phyloP scores from a whole-genome alignment of 805 yeast species.

The Metschnikowia amazonensis region DNA sequence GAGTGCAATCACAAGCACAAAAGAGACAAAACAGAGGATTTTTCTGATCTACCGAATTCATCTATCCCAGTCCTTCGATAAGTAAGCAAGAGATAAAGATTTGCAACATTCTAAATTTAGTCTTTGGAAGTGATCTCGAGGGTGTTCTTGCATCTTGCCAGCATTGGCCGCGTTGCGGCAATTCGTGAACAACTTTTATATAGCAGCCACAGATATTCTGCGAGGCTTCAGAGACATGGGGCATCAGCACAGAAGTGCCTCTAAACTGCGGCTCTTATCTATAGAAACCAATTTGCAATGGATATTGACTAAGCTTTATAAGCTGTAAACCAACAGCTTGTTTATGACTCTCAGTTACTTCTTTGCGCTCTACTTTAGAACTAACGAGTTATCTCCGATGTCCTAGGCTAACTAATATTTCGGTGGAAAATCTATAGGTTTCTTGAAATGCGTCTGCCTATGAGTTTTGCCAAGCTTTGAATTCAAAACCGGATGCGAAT shows the following conservation, averaged over 20 bases:
- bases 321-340: background rate
- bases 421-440: background rate
- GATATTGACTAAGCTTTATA: background rate
- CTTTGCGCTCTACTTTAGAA: background rate
- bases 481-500: background rate
- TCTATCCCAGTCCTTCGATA: background rate
- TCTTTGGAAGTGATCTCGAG: background rate
- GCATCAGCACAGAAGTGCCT: no score
- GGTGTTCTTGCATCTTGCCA: background rate
- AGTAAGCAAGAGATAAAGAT: background rate
- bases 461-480: background rate
- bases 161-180: background rate
- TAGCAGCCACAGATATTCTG: background rate
- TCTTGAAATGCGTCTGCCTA: background rate
- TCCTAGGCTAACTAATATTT: background rate
- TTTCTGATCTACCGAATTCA: background rate
- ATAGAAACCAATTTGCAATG: background rate
- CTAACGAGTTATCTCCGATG: background rate
- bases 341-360: background rate
- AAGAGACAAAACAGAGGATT: background rate
- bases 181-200: background rate
- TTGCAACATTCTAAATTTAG: background rate
- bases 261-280: background rate
- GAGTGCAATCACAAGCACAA: background rate
- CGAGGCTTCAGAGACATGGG: background rate